Evolutionary conservation across 768 basidiomycete genomes (phyloP).

Genomic region (Royoungia palumana): DNA sequence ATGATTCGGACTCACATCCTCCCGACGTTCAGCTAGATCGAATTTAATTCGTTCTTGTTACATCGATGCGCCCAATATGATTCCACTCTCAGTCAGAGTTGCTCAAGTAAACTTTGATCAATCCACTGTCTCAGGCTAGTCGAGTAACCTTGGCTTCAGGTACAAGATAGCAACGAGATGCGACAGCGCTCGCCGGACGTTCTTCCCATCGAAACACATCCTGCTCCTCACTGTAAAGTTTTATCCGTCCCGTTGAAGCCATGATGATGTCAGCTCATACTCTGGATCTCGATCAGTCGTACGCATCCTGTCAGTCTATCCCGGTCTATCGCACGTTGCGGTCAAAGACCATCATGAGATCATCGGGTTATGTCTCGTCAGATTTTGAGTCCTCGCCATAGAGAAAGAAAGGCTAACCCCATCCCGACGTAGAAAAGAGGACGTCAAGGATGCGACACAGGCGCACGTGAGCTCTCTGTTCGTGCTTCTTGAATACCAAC

Average conservation of each 20-base stretch:
- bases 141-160: background rate
- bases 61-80: no score
- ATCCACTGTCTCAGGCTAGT: no score
- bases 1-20: no score
- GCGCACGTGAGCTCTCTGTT: constrained; percentile 6
- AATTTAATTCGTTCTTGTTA: no score
- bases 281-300: background rate
- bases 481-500: constrained; percentile 5
- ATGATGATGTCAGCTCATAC: background rate
- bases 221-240: background rate
- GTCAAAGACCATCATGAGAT: constrained; percentile 1
- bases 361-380: constrained; percentile 9
- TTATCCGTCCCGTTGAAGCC: background rate
- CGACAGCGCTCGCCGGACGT: background rate
- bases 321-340: constrained; percentile 2
- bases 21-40: no score
- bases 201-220: background rate
- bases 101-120: background rate
- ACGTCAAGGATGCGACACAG: background rate
- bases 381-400: constrained; percentile 3
- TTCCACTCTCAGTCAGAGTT: background rate
- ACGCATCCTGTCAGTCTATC: background rate
- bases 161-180: constrained; percentile 1
- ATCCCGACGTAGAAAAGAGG: constrained; percentile 5
- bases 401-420: background rate